These are phyloP conservation scores for Pisolithus albus DNA, from an alignment of 768 basidiomycete species.

Conservation along the genomic window DNA sequence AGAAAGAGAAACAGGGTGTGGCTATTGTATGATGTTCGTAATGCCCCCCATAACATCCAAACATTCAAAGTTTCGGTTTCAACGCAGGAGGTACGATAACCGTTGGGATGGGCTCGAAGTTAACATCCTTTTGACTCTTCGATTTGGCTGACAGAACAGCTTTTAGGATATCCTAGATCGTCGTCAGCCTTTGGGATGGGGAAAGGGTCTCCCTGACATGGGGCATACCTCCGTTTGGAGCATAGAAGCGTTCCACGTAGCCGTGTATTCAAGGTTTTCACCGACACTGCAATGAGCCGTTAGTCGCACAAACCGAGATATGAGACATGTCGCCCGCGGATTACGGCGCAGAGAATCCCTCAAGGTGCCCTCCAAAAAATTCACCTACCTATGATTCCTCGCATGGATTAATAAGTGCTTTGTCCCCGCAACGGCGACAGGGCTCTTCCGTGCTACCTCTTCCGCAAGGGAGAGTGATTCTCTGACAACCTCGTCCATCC, in stretches of 20 bases:
- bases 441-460: constrained; percentile 67
- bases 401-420: constrained; percentile 77
- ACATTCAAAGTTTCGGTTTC: background rate
- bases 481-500: constrained; percentile 54
- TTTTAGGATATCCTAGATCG: constrained; percentile 4
- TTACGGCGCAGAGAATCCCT: background rate
- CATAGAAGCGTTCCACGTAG: constrained; percentile 50
- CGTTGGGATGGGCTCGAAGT: constrained; percentile 2
- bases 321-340: background rate
- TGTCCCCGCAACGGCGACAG: constrained; percentile 68
- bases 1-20: background rate
- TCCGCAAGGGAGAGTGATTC: constrained; percentile 62
- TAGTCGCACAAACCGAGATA: background rate
- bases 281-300: constrained; percentile 19
- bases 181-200: background rate
- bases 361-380: background rate
- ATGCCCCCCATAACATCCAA: background rate
- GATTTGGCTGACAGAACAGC: constrained; percentile 3
- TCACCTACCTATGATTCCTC: constrained; percentile 61
- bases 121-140: background rate
- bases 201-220: background rate
- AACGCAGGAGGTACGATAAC: background rate
- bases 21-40: background rate
- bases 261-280: constrained; percentile 52
- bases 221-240: constrained; percentile 39